These are phyloP conservation scores for Mallotus repandus DNA, from an alignment of 441 rosid species.

Conservation along the genomic window DNA sequence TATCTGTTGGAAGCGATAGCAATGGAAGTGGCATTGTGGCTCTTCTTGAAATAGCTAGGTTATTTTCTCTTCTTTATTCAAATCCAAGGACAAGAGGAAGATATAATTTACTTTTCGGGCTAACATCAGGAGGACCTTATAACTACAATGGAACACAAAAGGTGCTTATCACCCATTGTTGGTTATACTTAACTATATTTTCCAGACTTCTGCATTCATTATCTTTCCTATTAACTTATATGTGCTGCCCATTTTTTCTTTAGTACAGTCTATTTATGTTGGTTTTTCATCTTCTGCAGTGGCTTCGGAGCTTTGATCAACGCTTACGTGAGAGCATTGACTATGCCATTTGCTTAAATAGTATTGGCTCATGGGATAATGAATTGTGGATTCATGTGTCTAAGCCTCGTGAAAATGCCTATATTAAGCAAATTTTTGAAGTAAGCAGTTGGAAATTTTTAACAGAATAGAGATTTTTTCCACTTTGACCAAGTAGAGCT, in stretches of 20 bases:
- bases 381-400: conserved; percentile 82
- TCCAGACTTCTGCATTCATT: conserved; percentile 6
- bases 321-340: conserved; percentile 94
- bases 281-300: conserved; percentile 47
- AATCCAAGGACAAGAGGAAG: conserved; percentile 95
- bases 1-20: conserved; percentile 95
- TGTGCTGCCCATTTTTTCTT: not conserved
- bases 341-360: conserved; percentile 96
- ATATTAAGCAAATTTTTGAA: conserved; percentile 87
- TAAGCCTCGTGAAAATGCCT: conserved; percentile 94
- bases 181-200: conserved; percentile 13
- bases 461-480: conserved; percentile 9
- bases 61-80: conserved; percentile 86
- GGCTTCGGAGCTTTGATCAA: conserved; percentile 97
- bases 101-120: conserved; percentile 89
- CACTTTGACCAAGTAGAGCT: not conserved
- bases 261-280: conserved; percentile 3
- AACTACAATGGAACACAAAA: conserved; percentile 94
- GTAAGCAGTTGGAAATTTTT: conserved; percentile 38
- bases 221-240: conserved; percentile 4
- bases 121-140: conserved; percentile 96
- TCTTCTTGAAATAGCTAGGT: conserved; percentile 93
- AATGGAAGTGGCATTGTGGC: conserved; percentile 95
- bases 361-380: conserved; percentile 78
- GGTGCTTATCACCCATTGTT: conserved; percentile 44